Percentiles rank a stretch among this genome's conserved stretches.
Evolutionary conservation across 176 grass and related monocot species (phyloP).

Genomic region (Avena eriantha): DNA sequence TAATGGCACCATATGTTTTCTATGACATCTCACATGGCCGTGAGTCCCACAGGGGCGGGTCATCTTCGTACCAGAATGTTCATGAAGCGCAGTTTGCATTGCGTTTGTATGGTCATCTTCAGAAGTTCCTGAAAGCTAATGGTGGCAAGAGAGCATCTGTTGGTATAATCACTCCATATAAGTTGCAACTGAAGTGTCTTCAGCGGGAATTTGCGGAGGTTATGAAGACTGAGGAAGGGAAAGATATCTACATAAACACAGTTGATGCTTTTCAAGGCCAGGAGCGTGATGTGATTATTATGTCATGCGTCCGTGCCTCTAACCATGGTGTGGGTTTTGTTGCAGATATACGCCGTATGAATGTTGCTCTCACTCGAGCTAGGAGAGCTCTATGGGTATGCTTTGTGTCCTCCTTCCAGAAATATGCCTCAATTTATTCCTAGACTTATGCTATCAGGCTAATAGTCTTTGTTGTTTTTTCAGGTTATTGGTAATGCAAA

Average conservation of each 20-base stretch:
- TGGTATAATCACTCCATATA: conserved; percentile 95
- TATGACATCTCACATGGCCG: conserved; percentile 82
- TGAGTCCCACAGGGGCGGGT: conserved; percentile 83
- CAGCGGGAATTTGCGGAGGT: conserved; percentile 79
- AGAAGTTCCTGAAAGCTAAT: conserved; percentile 75
- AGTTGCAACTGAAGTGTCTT: conserved; percentile 87
- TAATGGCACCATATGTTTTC: conserved; percentile 89
- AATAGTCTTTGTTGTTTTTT: conserved; percentile 44
- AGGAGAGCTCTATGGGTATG: conserved; percentile 48
- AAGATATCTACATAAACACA: conserved; percentile 93
- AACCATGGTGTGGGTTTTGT: conserved; percentile 92
- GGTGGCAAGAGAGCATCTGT: conserved; percentile 75
- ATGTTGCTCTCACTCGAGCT: conserved; percentile 72
- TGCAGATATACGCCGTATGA: conserved; percentile 90
- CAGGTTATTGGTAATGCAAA: conserved; percentile 97
- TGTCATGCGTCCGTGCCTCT: conserved; percentile 88
- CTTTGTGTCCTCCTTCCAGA: neutral
- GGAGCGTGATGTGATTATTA: conserved; percentile 93
- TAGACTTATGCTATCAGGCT: conserved; percentile 23
- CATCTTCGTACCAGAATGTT: conserved; percentile 83
- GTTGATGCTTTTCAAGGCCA: conserved; percentile 98
- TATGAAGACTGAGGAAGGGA: conserved; percentile 78
- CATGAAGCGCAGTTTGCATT: conserved; percentile 85
- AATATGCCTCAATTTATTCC: conserved; percentile 18
- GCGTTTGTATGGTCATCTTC: conserved; percentile 72